Evolutionary conservation across 2,329 filamentous ascomycete genomes (phyloP).

Genomic region (Sporothrix euskadiensis): DNA sequence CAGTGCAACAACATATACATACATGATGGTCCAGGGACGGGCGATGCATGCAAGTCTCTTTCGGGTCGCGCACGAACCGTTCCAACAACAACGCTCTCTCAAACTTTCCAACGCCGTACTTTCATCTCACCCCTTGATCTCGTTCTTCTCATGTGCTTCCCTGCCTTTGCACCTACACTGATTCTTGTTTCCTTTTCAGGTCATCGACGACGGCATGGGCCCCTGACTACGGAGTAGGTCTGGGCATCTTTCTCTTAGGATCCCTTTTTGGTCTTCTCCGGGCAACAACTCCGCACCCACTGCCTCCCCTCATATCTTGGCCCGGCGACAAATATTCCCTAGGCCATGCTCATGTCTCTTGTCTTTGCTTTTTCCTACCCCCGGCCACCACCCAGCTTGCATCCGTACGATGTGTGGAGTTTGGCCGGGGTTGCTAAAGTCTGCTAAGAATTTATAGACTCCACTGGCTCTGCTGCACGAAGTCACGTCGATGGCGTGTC

Average conservation of each 20-base stretch:
- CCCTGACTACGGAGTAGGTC: neutral
- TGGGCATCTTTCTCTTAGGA: neutral
- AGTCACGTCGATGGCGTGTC: slow-evolving; percentile 6
- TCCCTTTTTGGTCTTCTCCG: neutral
- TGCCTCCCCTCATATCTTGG: neutral
- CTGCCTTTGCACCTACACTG: neutral
- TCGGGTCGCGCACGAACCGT: slow-evolving; percentile 11
- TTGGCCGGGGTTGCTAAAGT: slow-evolving; percentile 1
- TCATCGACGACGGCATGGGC: neutral
- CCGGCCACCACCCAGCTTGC: neutral
- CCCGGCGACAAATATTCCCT: neutral
- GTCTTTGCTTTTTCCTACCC: neutral
- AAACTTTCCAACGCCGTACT: neutral
- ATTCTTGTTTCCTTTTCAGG: neutral
- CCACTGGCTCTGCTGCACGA: neutral
- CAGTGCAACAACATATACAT: neutral
- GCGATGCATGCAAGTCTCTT: neutral
- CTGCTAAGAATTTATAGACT: neutral
- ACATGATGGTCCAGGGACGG: neutral
- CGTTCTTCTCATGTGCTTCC: neutral
- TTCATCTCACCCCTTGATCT: neutral
- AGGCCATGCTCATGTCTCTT: neutral
- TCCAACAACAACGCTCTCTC: neutral
- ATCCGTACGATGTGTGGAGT: slow-evolving; percentile 14
- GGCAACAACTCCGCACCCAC: neutral